phyloP scores from a whole-genome alignment of 768 basidiomycete genomes.

The Naganishia friedmannii region DNA sequence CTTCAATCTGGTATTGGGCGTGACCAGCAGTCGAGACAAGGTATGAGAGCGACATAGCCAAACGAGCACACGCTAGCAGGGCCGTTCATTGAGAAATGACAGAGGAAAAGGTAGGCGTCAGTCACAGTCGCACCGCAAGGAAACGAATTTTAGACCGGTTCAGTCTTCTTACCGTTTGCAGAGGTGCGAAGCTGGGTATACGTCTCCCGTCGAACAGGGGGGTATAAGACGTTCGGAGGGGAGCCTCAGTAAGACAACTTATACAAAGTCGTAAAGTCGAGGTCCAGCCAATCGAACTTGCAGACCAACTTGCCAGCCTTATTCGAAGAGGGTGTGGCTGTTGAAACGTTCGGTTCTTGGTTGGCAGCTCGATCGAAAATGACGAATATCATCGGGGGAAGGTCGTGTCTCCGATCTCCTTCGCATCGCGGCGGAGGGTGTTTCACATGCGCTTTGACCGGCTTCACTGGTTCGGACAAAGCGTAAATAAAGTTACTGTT shows the following conservation, averaged over 20 bases:
- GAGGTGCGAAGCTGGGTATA: too few species aligned
- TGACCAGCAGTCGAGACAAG: slow-evolving; percentile 48
- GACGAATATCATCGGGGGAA: slow-evolving; percentile 20
- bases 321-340: not conserved
- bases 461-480: too few species aligned
- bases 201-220: too few species aligned
- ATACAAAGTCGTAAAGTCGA: not conserved
- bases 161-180: too few species aligned
- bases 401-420: not conserved
- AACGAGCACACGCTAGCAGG: not conserved
- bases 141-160: too few species aligned
- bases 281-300: too few species aligned
- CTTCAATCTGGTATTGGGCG: slow-evolving; percentile 44
- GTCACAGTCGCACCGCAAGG: not conserved
- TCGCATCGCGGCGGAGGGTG: not conserved
- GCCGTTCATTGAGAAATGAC: not conserved
- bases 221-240: too few species aligned
- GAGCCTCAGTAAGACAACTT: too few species aligned
- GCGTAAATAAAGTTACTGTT: too few species aligned
- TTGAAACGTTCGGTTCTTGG: not conserved
- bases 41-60: slow-evolving; percentile 38
- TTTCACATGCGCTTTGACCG: not conserved
- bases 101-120: not conserved
- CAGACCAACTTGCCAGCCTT: not conserved
- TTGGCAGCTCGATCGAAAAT: slow-evolving; percentile 11